phyloP scores from a whole-genome alignment of 805 yeast species.

The Dipodascopsis uninucleata region DNA sequence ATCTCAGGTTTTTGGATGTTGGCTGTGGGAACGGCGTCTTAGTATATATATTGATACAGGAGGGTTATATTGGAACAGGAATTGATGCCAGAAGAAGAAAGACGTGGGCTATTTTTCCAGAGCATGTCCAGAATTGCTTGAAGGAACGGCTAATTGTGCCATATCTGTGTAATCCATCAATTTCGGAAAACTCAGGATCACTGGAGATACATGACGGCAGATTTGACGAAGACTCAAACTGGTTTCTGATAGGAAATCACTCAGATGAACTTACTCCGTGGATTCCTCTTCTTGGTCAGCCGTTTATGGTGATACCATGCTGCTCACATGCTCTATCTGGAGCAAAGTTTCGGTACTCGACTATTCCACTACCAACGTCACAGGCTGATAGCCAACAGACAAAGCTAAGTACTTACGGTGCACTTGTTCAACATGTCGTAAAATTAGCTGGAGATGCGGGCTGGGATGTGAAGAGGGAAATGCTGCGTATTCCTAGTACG shows the following conservation, averaged over 20 bases:
- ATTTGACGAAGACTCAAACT: constrained; percentile 63
- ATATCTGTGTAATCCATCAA: constrained; percentile 21
- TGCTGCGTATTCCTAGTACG: constrained; percentile 90
- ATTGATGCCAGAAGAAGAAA: constrained; percentile 87
- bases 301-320: constrained; percentile 91
- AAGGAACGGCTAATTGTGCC: constrained; percentile 85
- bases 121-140: constrained; percentile 53
- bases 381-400: constrained; percentile 5
- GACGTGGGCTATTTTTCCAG: constrained; percentile 78
- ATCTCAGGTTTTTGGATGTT: constrained; percentile 74
- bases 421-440: constrained; percentile 81
- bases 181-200: neutral
- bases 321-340: constrained; percentile 89
- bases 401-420: constrained; percentile 59
- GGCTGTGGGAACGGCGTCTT: constrained; percentile 95
- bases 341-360: constrained; percentile 59
- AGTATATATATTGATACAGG: constrained; percentile 67
- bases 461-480: constrained; percentile 81
- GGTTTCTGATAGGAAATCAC: constrained; percentile 91
- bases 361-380: neutral
- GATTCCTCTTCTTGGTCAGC: constrained; percentile 79
- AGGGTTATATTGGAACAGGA: constrained; percentile 80
- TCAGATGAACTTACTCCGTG: constrained; percentile 94
- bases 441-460: constrained; percentile 64
- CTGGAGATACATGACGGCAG: constrained; percentile 17